These are phyloP conservation scores for Neofusicoccum sp. DNA, from an alignment of 2,329 filamentous ascomycete species.

Conservation along the genomic window DNA sequence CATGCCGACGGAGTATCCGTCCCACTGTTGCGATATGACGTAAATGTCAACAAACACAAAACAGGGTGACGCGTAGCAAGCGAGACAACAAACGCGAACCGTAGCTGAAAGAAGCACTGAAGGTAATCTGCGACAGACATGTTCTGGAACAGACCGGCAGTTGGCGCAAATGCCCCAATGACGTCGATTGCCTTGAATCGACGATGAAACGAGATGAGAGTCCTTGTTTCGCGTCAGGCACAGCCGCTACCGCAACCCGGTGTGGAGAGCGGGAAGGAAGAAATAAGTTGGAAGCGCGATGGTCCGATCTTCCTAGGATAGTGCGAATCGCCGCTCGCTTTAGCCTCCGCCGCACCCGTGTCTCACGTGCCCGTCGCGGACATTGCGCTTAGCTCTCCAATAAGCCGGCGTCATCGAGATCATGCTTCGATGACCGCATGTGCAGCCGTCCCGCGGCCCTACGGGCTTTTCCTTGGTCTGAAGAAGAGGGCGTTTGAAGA, in stretches of 20 bases:
- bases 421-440: neutral
- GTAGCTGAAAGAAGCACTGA: neutral
- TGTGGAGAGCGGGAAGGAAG: neutral
- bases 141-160: neutral
- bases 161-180: neutral
- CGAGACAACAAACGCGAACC: neutral
- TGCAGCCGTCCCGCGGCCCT: conserved; percentile 1
- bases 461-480: neutral
- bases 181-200: neutral
- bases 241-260: neutral
- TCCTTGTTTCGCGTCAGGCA: neutral
- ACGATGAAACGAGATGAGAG: neutral
- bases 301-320: neutral
- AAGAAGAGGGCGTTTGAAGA: neutral
- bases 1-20: neutral
- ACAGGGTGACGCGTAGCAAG: neutral
- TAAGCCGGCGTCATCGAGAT: conserved; percentile 6
- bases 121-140: neutral
- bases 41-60: neutral
- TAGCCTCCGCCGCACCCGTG: neutral
- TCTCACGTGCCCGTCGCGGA: neutral
- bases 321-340: neutral
- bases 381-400: neutral
- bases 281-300: neutral
- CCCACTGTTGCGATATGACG: neutral